Percentiles rank a stretch among this genome's conserved stretches.
phyloP scores from a whole-genome alignment of 108 stramenopile genomes.

The Conticribra guillardii region DNA sequence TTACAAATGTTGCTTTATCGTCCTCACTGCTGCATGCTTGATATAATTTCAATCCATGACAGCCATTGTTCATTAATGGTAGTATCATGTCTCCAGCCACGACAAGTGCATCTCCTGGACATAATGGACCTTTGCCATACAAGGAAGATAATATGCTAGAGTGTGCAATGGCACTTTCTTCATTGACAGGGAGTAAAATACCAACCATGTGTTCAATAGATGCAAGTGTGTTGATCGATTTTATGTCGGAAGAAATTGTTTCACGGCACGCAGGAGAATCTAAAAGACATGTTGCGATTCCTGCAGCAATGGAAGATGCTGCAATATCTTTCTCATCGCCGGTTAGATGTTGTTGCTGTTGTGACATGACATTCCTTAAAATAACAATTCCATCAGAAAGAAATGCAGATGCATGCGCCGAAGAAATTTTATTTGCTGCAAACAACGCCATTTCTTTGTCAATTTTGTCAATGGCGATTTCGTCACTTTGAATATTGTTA shows the following conservation, averaged over 20 bases:
- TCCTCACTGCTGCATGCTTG: conserved; percentile 14
- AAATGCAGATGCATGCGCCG: conserved; percentile 40
- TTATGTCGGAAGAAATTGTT: no score
- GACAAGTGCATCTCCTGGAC: conserved; percentile 1
- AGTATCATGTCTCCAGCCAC: neutral
- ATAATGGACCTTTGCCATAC: conserved; percentile 7
- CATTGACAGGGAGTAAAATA: neutral
- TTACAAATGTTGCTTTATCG: conserved; percentile 26
- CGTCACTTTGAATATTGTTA: no score
- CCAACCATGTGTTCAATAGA: neutral
- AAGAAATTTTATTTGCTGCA: conserved; percentile 38
- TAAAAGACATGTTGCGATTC: no score
- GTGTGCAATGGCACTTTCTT: neutral
- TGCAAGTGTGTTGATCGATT: no score
- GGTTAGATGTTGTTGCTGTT: no score
- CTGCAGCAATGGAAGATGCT: conserved; percentile 8
- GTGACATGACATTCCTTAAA: conserved; percentile 10
- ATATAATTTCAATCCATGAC: no score
- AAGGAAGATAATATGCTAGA: conserved; percentile 8
- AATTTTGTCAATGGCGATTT: neutral
- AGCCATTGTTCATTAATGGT: neutral
- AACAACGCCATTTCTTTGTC: conserved; percentile 24
- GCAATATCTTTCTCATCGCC: neutral
- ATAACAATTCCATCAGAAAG: conserved; percentile 5
- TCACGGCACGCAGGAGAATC: no score